Percentiles rank a stretch among this genome's conserved stretches.
These are phyloP conservation scores for Mucor mucedo DNA, from an alignment of 371 early-diverging fungal genomes.

Conservation along the genomic window DNA sequence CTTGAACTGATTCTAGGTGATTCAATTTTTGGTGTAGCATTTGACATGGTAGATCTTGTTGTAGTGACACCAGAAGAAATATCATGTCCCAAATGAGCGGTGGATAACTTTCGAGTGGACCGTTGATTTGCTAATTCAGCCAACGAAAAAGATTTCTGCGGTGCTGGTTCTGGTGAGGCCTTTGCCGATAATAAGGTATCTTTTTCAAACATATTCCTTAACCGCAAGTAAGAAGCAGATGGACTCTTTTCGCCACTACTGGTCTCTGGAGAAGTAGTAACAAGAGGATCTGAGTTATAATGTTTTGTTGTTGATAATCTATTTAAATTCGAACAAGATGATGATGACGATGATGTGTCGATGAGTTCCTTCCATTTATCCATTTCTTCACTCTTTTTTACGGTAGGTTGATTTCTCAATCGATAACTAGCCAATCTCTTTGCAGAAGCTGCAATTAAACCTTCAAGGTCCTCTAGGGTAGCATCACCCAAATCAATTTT, in stretches of 20 bases:
- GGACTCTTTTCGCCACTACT: conserved; percentile 15
- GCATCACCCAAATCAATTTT: conserved; percentile 45
- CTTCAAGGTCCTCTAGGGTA: conserved; percentile 50
- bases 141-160: conserved; percentile 8
- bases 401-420: conserved; percentile 22
- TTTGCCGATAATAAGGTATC: conserved; percentile 22
- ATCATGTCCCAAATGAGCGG: conserved; percentile 8
- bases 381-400: conserved; percentile 18
- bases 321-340: neutral
- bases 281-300: conserved; percentile 8
- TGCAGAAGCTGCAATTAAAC: conserved; percentile 54
- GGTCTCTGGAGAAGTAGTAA: neutral
- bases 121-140: conserved; percentile 16
- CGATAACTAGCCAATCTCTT: conserved; percentile 47
- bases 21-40: conserved; percentile 38
- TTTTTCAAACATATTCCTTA: conserved; percentile 30
- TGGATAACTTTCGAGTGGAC: neutral
- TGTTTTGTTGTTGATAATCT: conserved; percentile 4
- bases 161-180: conserved; percentile 7
- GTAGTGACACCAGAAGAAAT: conserved; percentile 19
- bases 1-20: conserved; percentile 36
- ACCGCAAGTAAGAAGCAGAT: conserved; percentile 29
- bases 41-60: conserved; percentile 30
- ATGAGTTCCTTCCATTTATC: conserved; percentile 23
- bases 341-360: neutral